Evolutionary conservation across 345 rosid species (phyloP), one percentile per base, ranked within the genome.

Genomic region (Psidium guajava): DNA sequence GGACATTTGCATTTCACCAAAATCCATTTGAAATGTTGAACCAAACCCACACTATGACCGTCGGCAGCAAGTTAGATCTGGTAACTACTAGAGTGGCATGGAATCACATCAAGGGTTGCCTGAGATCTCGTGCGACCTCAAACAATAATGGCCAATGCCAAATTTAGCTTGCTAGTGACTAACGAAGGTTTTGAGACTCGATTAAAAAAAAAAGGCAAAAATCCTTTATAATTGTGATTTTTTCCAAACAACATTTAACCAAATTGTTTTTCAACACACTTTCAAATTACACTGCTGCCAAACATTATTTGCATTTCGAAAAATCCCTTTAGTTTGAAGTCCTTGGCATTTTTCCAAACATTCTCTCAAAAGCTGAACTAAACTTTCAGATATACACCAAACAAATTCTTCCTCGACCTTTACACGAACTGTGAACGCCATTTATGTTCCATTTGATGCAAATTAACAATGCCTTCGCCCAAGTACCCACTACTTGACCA

Each of bases 211-310:
- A 49, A 50, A 50, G 10, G 14, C 52, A 11, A 50, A 50, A 11
- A 10, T 50, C 11, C 36, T 5, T 1, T 12, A n/a, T 0, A 58
- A 15, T 3, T 15, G 5, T 28, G 74, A 64, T 1, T 7, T 64
- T 64, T 64, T 32, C 6, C 3, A 0, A 64, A 28, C 2, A 32
- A 18, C 2, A 32, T 64, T 64, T 64, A 18, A 16, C 1, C 9
- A 0, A 61, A 64, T 40, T 64, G 16, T 4, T 28, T 27, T 28
- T 4, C 21, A 15, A 0, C 7, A 3, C 2, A 36, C 3, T 36
- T 32, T 18, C 16, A 1, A 44, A 64, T 32, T 18, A 0, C 5
- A 64, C 0, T 49, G 0, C 6, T 61, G 20, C 9, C 2, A 1
- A 61, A 28, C 5, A 3, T 0, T 69, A 32, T 2, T 36, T 0